Conservation (phyloP, 768 basidiomycete species). For the Mycena venus region DNA sequence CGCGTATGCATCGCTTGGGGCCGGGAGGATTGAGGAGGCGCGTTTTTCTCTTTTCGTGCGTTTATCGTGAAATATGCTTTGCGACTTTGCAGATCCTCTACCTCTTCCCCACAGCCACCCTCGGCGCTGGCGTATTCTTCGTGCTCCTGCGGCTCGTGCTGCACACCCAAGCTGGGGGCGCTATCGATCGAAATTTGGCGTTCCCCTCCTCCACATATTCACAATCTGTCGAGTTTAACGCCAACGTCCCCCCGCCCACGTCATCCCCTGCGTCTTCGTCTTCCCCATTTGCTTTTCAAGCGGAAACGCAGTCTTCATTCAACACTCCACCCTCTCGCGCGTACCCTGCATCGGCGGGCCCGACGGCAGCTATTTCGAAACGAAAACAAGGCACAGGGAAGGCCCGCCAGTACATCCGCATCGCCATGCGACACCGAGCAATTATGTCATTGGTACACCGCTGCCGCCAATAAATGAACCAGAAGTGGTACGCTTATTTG, state of each 20-base stretch:
- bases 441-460: no score
- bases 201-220: slow-evolving; percentile 39
- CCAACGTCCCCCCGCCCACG: neutral
- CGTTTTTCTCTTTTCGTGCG: neutral
- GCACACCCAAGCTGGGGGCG: slow-evolving; percentile 56
- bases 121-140: slow-evolving; percentile 66
- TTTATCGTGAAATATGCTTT: neutral
- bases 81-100: slow-evolving; percentile 47
- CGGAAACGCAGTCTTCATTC: no score
- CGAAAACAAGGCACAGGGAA: no score
- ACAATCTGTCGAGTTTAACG: neutral
- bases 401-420: no score
- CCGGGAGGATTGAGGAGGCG: slow-evolving; percentile 39
- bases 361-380: no score
- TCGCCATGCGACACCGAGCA: no score
- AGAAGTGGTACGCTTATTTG: no score
- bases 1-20: slow-evolving; percentile 49
- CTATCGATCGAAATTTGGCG: slow-evolving; percentile 60
- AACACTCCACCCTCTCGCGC: no score
- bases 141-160: slow-evolving; percentile 62
- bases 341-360: no score
- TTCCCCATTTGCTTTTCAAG: no score
- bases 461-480: no score
- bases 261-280: no score
- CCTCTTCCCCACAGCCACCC: slow-evolving; percentile 49